Conservation (phyloP, 140 eudicot genomes). For the Bidens hawaiensis region DNA sequence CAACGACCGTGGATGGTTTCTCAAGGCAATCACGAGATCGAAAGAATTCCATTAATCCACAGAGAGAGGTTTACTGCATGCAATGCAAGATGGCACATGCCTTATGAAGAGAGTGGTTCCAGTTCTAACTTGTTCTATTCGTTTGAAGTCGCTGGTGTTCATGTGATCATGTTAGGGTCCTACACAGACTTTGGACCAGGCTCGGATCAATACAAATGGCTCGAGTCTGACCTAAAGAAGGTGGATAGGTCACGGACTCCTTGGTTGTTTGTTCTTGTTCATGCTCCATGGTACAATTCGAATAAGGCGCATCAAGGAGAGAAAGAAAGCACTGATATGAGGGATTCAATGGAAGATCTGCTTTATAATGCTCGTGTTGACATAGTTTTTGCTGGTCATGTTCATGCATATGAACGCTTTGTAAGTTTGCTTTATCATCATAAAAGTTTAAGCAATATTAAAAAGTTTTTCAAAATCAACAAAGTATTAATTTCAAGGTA, state of each 20-base stretch:
- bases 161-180: constrained; percentile 80
- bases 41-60: constrained; percentile 45
- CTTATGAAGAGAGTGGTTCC: constrained; percentile 70
- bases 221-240: constrained; percentile 49
- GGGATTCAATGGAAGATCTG: constrained; percentile 54
- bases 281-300: constrained; percentile 89
- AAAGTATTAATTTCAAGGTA: background rate
- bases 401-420: constrained; percentile 89
- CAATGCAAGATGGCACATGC: constrained; percentile 83
- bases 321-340: constrained; percentile 52
- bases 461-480: too few species aligned
- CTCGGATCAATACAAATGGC: constrained; percentile 68
- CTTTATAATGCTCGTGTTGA: constrained; percentile 64
- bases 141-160: constrained; percentile 68
- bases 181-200: constrained; percentile 56
- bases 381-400: constrained; percentile 75
- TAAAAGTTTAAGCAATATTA: too few species aligned
- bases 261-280: constrained; percentile 59
- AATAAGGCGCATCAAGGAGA: constrained; percentile 83
- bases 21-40: constrained; percentile 74
- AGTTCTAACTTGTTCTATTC: constrained; percentile 68
- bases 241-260: constrained; percentile 67
- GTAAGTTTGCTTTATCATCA: constrained; percentile 36
- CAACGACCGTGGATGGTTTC: constrained; percentile 83
- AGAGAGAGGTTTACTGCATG: constrained; percentile 37